Base-by-base conservation (phyloP, 139 green algal species). In the Auxenochlorella protothecoides region DNA sequence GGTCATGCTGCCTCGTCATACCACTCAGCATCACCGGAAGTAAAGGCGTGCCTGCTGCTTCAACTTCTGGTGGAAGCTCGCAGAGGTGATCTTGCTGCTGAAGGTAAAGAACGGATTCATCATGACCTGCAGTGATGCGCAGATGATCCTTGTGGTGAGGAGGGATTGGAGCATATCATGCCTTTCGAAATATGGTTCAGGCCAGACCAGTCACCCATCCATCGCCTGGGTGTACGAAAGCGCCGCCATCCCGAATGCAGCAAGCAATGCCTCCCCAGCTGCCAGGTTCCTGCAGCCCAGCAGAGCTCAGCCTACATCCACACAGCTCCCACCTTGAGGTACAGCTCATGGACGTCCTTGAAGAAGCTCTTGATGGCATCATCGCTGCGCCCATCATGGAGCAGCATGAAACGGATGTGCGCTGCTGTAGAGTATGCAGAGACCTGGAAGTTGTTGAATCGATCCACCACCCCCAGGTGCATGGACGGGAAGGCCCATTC, bases 401-500 rank as follows among this genome's bases (percentile, higher is more conserved):
- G 78, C 61, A 98, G 79, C 68, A 98, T 77, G 57, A 98, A 90
- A 67, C 83, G 81, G 13, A 89, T 80, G n/a, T 89, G 85, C 53
- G 81, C 83, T 8, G 89, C 86, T 0, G 87, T 96, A 15, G 88
- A 86, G 68, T 87, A 94, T 2, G 89, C 90, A 3, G 86, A 94
- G 7, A 96, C 89, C 66, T 83, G 76, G 27, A 96, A 68, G 75
- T 95, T 91, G 79, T 97, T 96, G 86, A 98, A 99, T 6, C 90
- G 84, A 79, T 99, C 94, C 9, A 98, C 89, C 2, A 87, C 83
- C 63, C 92, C 92, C 11, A 97, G 77, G 76, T 97, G 88, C 70
- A 89, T 85, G 59, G 83, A 79, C 62, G 88, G 88, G 6, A 83
- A 89, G 7, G 69, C 72, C 91, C 93, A 97, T 69, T 93, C 85